Conservation (phyloP, 2,329 filamentous ascomycete species). For the Beauveria varroae region DNA sequence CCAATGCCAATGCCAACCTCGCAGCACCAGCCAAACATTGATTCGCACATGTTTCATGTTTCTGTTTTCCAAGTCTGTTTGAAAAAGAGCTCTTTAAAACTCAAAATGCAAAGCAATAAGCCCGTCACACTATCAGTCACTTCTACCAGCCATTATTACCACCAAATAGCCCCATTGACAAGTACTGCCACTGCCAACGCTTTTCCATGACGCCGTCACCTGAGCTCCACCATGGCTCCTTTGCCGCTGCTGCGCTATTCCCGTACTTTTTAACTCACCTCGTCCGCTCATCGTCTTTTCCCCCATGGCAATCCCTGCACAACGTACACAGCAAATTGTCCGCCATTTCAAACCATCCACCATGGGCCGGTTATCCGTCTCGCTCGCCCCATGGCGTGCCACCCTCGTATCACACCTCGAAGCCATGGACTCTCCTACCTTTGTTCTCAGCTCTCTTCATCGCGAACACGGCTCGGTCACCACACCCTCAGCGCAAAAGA, state of each 20-base stretch:
- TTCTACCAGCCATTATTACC: too few species aligned
- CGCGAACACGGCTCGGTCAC: slow-evolving; percentile 11
- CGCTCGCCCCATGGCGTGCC: slow-evolving; percentile 45
- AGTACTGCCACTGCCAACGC: background rate
- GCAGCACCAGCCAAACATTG: too few species aligned
- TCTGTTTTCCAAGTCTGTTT: too few species aligned
- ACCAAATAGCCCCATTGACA: too few species aligned
- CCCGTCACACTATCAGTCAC: too few species aligned
- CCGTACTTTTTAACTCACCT: background rate
- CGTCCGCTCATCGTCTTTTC: background rate
- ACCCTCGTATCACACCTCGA: slow-evolving; percentile 44
- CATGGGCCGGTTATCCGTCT: slow-evolving; percentile 19
- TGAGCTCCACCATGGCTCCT: background rate
- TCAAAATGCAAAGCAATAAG: too few species aligned
- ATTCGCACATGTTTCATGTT: too few species aligned
- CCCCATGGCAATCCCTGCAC: slow-evolving; percentile 12
- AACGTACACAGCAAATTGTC: slow-evolving; percentile 22
- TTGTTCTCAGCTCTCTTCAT: slow-evolving; percentile 45
- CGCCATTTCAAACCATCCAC: slow-evolving; percentile 19
- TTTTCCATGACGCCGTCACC: slow-evolving; percentile 2
- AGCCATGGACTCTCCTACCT: slow-evolving; percentile 39
- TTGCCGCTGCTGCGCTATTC: background rate
- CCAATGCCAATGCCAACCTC: too few species aligned
- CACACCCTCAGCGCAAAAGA: slow-evolving; percentile 17
- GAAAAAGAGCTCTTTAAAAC: too few species aligned